A percentile compares a stretch with the other conserved stretches of the same genome.
Evolutionary conservation across 2,329 filamentous ascomycete species (phyloP).

Genomic region (Rhytidhysteron rufulum): DNA sequence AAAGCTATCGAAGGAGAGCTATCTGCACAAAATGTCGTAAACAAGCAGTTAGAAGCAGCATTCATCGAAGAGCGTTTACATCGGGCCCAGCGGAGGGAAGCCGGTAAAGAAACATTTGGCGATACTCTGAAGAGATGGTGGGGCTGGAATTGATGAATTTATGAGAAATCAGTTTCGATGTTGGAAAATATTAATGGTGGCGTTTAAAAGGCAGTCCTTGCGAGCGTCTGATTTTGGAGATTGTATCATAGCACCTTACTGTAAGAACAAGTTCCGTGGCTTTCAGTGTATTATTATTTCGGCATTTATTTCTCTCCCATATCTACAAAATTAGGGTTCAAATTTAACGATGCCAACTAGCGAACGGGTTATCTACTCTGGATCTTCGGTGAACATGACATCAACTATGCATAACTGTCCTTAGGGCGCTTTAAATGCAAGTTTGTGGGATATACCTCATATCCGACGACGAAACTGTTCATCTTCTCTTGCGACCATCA

Average conservation of each 20-base stretch:
- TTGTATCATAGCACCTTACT: neutral
- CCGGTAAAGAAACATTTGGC: conserved; percentile 33
- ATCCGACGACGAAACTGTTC: too few species aligned
- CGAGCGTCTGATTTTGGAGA: neutral
- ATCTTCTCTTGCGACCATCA: too few species aligned
- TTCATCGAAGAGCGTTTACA: conserved; percentile 6
- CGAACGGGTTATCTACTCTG: too few species aligned
- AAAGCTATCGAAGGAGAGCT: conserved; percentile 32
- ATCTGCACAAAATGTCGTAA: conserved; percentile 24
- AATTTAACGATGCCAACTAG: too few species aligned
- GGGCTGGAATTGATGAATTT: conserved; percentile 22
- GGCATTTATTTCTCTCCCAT: neutral
- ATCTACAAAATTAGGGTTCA: too few species aligned
- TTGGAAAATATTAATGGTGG: neutral
- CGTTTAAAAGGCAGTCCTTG: neutral
- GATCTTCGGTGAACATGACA: too few species aligned
- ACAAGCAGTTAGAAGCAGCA: conserved; percentile 27
- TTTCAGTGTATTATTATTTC: neutral
- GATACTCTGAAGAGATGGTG: conserved; percentile 35
- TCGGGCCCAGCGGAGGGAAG: conserved; percentile 31
- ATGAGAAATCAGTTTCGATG: too few species aligned
- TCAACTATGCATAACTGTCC: too few species aligned
- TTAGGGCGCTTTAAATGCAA: too few species aligned
- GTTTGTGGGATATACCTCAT: too few species aligned
- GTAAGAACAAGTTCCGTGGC: neutral